phyloP scores from a whole-genome alignment of 2,329 filamentous ascomycete species.

The Exophiala sideris region DNA sequence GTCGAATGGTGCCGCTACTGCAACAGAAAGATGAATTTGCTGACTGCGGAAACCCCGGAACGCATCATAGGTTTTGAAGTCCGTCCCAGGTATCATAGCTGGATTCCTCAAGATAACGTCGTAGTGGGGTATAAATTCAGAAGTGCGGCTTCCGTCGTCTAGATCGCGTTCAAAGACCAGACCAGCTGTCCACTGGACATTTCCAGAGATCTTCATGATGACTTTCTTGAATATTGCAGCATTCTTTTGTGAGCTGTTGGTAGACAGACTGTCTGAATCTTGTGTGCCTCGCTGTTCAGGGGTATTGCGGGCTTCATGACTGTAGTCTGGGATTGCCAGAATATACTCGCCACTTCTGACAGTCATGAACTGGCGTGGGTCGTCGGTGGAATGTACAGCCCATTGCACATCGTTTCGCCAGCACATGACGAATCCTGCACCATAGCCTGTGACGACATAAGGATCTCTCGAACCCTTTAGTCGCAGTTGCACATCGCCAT shows the following conservation, averaged over 20 bases:
- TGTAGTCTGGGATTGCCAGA: slow-evolving; percentile 89
- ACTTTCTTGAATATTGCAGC: slow-evolving; percentile 95
- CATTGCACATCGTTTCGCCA: slow-evolving; percentile 93
- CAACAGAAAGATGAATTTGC: slow-evolving; percentile 92
- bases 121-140: slow-evolving; percentile 90
- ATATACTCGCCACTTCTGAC: slow-evolving; percentile 95
- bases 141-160: slow-evolving; percentile 68
- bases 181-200: slow-evolving; percentile 87
- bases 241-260: slow-evolving; percentile 63
- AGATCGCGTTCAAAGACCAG: slow-evolving; percentile 88
- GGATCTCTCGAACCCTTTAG: slow-evolving; percentile 90
- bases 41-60: slow-evolving; percentile 94
- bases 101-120: slow-evolving; percentile 83
- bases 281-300: slow-evolving; percentile 36
- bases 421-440: slow-evolving; percentile 95
- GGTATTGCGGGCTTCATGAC: slow-evolving; percentile 73
- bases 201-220: slow-evolving; percentile 95
- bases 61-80: slow-evolving; percentile 71
- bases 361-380: slow-evolving; percentile 90
- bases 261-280: slow-evolving; percentile 59
- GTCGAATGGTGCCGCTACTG: slow-evolving; percentile 80
- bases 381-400: slow-evolving; percentile 77
- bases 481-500: slow-evolving; percentile 90
- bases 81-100: slow-evolving; percentile 59
- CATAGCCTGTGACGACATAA: slow-evolving; percentile 86